Conservation (phyloP, 2,329 filamentous ascomycete genomes). For the Aspergillus sp. region DNA sequence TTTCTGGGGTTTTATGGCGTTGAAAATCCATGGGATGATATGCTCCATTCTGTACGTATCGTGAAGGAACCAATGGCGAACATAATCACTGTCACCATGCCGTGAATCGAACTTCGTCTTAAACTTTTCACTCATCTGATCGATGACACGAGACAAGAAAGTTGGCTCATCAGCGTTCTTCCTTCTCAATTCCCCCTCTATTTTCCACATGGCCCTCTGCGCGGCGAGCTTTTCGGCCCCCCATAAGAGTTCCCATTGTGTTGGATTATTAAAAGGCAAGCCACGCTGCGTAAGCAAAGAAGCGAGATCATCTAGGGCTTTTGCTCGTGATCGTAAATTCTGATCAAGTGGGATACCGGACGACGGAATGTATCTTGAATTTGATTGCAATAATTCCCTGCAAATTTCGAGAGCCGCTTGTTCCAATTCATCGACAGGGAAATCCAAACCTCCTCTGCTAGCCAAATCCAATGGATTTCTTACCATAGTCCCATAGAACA, state of each 20-base stretch:
- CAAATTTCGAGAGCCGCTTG: slow-evolving; percentile 73
- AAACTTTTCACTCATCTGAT: slow-evolving; percentile 67
- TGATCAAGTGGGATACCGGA: slow-evolving; percentile 71
- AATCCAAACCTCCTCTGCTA: slow-evolving; percentile 58
- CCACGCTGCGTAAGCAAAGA: slow-evolving; percentile 59
- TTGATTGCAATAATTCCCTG: slow-evolving; percentile 71
- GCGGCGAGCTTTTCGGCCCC: slow-evolving; percentile 86
- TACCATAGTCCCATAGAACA: slow-evolving; percentile 78
- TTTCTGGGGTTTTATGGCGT: slow-evolving; percentile 66
- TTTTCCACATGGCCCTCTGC: slow-evolving; percentile 70
- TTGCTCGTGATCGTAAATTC: slow-evolving; percentile 66
- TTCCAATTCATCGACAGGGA: slow-evolving; percentile 63
- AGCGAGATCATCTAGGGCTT: slow-evolving; percentile 69
- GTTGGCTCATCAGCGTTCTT: slow-evolving; percentile 57
- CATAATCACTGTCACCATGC: slow-evolving; percentile 65
- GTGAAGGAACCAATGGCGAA: slow-evolving; percentile 81
- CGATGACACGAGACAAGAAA: slow-evolving; percentile 66
- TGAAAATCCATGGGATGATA: slow-evolving; percentile 71
- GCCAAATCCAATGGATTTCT: slow-evolving; percentile 86
- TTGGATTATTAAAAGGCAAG: slow-evolving; percentile 57
- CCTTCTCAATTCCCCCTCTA: slow-evolving; percentile 64
- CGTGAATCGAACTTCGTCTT: slow-evolving; percentile 61
- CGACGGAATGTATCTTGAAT: slow-evolving; percentile 65
- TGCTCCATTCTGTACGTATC: slow-evolving; percentile 66
- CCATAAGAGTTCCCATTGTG: slow-evolving; percentile 76